These are phyloP conservation scores for Firmiana major DNA, from an alignment of 345 rosid species.

Conservation along the genomic window DNA sequence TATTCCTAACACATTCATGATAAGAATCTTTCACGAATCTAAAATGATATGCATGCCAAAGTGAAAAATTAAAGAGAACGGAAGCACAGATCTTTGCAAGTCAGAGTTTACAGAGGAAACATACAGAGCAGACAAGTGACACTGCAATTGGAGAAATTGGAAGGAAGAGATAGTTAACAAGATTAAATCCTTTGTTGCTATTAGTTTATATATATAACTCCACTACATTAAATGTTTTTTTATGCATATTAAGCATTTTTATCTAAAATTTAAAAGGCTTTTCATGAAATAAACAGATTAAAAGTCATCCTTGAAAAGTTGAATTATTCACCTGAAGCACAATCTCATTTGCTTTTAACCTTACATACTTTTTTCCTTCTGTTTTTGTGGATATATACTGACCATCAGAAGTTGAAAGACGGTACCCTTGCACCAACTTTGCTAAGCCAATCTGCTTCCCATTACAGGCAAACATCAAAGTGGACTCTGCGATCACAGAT, in stretches of 20 bases:
- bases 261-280: background rate
- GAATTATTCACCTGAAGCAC: slow-evolving; percentile 73
- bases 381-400: slow-evolving; percentile 78
- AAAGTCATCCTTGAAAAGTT: slow-evolving; percentile 1
- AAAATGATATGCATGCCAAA: background rate
- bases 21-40: background rate
- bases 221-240: too few relatives aligned
- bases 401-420: slow-evolving; percentile 68
- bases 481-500: slow-evolving; percentile 61
- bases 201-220: background rate
- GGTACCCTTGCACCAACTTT: slow-evolving; percentile 80
- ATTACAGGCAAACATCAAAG: slow-evolving; percentile 83
- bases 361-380: slow-evolving; percentile 81
- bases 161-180: background rate
- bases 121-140: background rate
- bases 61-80: background rate
- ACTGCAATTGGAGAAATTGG: background rate
- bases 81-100: background rate
- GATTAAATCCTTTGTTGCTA: background rate
- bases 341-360: slow-evolving; percentile 76
- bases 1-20: background rate
- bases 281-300: background rate
- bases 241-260: too few relatives aligned
- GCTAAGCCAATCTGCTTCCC: slow-evolving; percentile 82
- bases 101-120: background rate